Conservation (phyloP, 2,329 filamentous ascomycete genomes). For the Hortaea werneckii region DNA sequence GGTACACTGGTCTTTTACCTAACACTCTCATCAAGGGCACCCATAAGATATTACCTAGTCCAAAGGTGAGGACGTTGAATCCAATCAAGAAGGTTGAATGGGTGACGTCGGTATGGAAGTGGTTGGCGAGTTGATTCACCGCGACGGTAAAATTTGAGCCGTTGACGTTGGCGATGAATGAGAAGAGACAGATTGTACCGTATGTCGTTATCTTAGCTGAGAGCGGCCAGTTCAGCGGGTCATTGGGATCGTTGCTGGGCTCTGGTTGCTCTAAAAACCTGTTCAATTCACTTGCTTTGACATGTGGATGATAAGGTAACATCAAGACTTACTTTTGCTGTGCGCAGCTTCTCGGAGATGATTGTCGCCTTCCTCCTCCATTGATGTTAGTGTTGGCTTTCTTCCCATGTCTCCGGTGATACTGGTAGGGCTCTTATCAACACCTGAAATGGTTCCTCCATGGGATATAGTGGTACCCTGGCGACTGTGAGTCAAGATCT, state of each 20-base stretch:
- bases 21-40: constrained; percentile 22
- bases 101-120: constrained; percentile 18
- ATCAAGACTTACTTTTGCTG: not conserved
- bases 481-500: no score
- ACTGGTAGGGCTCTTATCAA: no score
- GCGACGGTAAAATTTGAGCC: constrained; percentile 31
- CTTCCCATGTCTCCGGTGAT: not conserved
- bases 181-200: constrained; percentile 29
- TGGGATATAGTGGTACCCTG: no score
- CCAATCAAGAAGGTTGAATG: constrained; percentile 16
- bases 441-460: no score
- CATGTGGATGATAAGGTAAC: no score
- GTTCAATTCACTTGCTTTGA: no score
- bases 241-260: constrained; percentile 12
- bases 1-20: constrained; percentile 30
- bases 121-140: constrained; percentile 21
- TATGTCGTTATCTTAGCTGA: constrained; percentile 19
- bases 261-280: not conserved
- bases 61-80: constrained; percentile 23
- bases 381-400: not conserved
- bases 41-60: constrained; percentile 24
- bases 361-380: not conserved
- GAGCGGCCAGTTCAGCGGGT: constrained; percentile 12
- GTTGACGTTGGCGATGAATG: constrained; percentile 32
- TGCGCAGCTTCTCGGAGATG: not conserved